Conservation (phyloP, 2,329 filamentous ascomycete genomes). For the Pyrenophora seminiperda region DNA sequence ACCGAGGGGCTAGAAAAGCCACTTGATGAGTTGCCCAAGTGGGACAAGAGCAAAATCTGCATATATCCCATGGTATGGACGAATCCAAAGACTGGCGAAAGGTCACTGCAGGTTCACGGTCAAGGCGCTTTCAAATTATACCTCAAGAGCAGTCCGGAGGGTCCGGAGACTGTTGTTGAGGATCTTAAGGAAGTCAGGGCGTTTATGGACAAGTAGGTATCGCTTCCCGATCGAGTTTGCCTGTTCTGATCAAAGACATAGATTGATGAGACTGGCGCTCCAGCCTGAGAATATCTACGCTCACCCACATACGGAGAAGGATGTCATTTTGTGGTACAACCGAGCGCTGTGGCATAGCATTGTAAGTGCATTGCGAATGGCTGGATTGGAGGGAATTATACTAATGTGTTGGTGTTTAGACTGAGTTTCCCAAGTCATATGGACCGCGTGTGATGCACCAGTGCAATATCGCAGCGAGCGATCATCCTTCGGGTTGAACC, state of each 20-base stretch:
- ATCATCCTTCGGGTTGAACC: constrained; percentile 45
- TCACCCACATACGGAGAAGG: constrained; percentile 20
- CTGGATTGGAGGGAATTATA: no score
- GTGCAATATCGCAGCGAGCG: constrained; percentile 19
- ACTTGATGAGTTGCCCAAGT: constrained; percentile 12
- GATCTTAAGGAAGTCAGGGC: neutral
- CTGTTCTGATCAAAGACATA: neutral
- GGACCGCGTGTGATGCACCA: constrained; percentile 19
- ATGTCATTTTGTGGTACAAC: constrained; percentile 23
- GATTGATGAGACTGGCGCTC: constrained; percentile 14
- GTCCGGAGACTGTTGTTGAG: neutral
- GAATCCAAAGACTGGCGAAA: constrained; percentile 16
- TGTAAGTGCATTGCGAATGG: constrained; percentile 2
- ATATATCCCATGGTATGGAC: constrained; percentile 19
- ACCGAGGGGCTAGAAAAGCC: constrained; percentile 14
- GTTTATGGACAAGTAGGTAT: neutral
- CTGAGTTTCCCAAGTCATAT: constrained; percentile 17
- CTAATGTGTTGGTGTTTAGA: neutral
- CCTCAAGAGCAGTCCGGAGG: neutral
- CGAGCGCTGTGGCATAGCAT: constrained; percentile 20
- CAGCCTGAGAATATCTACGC: constrained; percentile 19
- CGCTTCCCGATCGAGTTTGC: fast-evolving
- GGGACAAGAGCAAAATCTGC: constrained; percentile 13
- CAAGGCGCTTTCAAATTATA: neutral
- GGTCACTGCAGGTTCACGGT: constrained; percentile 15